phyloP scores from a whole-genome alignment of 345 rosid genomes.

The Carallia pectinifolia region DNA sequence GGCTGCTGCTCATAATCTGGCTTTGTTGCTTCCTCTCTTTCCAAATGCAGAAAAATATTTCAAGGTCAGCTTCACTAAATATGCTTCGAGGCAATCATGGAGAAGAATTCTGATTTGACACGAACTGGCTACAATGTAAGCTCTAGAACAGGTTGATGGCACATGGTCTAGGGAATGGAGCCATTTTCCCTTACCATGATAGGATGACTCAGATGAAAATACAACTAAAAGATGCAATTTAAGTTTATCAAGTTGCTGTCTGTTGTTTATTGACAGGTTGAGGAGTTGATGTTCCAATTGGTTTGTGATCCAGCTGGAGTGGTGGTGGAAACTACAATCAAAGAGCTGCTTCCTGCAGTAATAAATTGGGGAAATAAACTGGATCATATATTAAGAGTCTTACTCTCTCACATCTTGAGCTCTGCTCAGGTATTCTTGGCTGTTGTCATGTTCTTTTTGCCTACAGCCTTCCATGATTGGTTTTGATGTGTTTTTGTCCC shows the following conservation, averaged over 20 bases:
- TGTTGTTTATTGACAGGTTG: constrained; percentile 64
- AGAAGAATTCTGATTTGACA: constrained; percentile 74
- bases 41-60: constrained; percentile 94
- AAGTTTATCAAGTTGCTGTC: constrained; percentile 28
- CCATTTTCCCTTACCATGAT: constrained; percentile 42
- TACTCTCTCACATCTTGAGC: constrained; percentile 69
- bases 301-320: constrained; percentile 89
- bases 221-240: constrained; percentile 3
- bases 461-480: not conserved
- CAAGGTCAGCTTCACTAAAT: constrained; percentile 93
- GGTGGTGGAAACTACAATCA: constrained; percentile 86
- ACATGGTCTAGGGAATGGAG: constrained; percentile 49
- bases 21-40: constrained; percentile 89
- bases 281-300: constrained; percentile 93
- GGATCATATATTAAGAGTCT: constrained; percentile 69
- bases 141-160: constrained; percentile 71
- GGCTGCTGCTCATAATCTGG: constrained; percentile 90
- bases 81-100: constrained; percentile 73
- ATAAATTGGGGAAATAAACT: constrained; percentile 84
- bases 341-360: constrained; percentile 79
- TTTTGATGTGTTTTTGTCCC: constrained; percentile 14
- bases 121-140: constrained; percentile 67
- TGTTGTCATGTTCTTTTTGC: constrained; percentile 14
- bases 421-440: constrained; percentile 68
- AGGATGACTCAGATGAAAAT: constrained; percentile 34